Base-by-base conservation (phyloP, 2,329 filamentous ascomycete species). In the Sclerotinia subarctica region DNA sequence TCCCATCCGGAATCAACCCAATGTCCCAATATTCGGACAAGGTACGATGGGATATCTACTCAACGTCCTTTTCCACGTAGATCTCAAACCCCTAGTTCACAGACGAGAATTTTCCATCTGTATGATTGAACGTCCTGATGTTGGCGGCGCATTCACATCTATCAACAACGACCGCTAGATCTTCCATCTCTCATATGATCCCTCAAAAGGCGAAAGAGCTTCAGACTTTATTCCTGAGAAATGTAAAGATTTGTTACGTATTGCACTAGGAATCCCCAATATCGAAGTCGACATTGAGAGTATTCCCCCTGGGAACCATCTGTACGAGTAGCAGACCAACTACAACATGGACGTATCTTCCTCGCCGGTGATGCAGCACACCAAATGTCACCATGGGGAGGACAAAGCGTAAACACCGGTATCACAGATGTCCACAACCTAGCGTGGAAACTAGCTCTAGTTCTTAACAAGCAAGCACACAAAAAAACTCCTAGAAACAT, bases 291-390 rank as follows among this genome's bases (percentile, higher is more conserved):
- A 78, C 1, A 73, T 80, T 44, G 76, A 78, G 44, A 77, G 75
- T 8, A 77, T 78, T 10, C 71, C 77, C 0, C 73, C 74, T 4
- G 79, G 78, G 78, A 78, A 42, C 68, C 77, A 10, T 73, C 71
- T 19, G 77, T 76, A 17, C 70, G 72, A 1, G 69, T 77, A 1
- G 78, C 76, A 1, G 71, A 75, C 8, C 71, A 69, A 6, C 74
- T 78, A 42, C 73, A 72, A 57, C 49, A 70, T 10, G 76, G 74
- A 0, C 74, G 77, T 7, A 71, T 80, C 38, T 80, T 80, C 66
- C 75, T 86, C 24, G 75, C 84, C 10, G 83, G 83, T 1, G 82
- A 85, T 72, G 80, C 82, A 6, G 82, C 82, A 2, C 82, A 85
- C 73, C 71, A 83, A 11, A 81, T 82, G 78, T 79, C 80, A 2